phyloP scores from a whole-genome alignment of 2,329 filamentous ascomycete species.

The Harringtonia lauricola region DNA sequence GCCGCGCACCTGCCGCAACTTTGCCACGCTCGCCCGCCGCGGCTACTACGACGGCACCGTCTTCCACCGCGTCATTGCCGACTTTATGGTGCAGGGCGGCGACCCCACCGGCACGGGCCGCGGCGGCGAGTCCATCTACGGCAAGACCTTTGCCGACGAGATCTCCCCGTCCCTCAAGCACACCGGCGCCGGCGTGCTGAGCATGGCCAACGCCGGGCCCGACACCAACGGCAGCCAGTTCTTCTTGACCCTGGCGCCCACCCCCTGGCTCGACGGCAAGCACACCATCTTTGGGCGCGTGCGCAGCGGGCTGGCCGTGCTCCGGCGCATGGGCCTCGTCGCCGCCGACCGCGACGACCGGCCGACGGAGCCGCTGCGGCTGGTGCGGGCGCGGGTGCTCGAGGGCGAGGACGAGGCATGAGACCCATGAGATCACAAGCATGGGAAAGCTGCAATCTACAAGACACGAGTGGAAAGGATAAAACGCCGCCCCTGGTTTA shows the following conservation, averaged over 20 bases:
- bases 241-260: conserved; percentile 88
- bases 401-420: conserved; percentile 23
- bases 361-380: conserved; percentile 72
- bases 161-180: conserved; percentile 65
- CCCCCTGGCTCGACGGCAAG: conserved; percentile 93
- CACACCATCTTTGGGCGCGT: conserved; percentile 95
- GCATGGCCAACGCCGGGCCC: conserved; percentile 91
- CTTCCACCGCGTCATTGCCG: conserved; percentile 90
- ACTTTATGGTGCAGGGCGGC: conserved; percentile 94
- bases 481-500: no score
- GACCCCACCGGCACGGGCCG: conserved; percentile 91
- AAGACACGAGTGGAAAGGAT: neutral
- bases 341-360: conserved; percentile 73
- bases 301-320: conserved; percentile 68
- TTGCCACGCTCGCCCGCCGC: conserved; percentile 63
- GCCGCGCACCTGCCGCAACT: conserved; percentile 83
- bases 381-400: conserved; percentile 61
- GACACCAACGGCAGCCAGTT: conserved; percentile 95
- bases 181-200: conserved; percentile 84
- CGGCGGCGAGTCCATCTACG: conserved; percentile 82
- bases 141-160: conserved; percentile 90
- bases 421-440: no score
- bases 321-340: conserved; percentile 79
- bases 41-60: conserved; percentile 81
- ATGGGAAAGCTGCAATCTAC: neutral